phyloP scores from a whole-genome alignment of 371 early-diverging fungal species.

The Syncephalastrum racemosum region DNA sequence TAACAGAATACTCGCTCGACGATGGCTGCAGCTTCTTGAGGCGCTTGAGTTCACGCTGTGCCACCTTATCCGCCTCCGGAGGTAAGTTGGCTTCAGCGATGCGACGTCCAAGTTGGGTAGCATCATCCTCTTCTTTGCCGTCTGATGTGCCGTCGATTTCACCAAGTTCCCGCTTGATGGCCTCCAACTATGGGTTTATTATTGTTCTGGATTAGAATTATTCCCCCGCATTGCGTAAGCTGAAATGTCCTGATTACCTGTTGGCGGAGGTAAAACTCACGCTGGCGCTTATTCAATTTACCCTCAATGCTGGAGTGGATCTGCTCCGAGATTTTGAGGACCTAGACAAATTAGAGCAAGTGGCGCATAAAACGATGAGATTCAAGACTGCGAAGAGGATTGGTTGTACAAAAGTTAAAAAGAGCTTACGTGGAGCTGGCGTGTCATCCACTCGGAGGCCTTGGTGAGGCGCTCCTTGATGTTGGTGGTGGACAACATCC shows the following conservation, averaged over 20 bases:
- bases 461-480: slow-evolving; percentile 55
- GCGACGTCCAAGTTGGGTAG: slow-evolving; percentile 52
- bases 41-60: slow-evolving; percentile 69
- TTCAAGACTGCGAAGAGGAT: too few relatives aligned
- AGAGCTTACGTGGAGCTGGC: slow-evolving; percentile 64
- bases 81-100: slow-evolving; percentile 64
- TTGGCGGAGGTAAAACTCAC: slow-evolving; percentile 79
- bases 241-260: slow-evolving; percentile 46
- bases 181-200: slow-evolving; percentile 31
- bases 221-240: not conserved
- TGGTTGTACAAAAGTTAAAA: too few relatives aligned
- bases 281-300: slow-evolving; percentile 72
- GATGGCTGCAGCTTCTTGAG: slow-evolving; percentile 71
- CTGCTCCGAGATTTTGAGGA: slow-evolving; percentile 75
- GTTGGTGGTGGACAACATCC: slow-evolving; percentile 57
- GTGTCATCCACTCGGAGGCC: slow-evolving; percentile 60
- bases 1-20: slow-evolving; percentile 79
- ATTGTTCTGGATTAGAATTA: not conserved
- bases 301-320: slow-evolving; percentile 73
- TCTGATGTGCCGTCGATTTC: slow-evolving; percentile 28
- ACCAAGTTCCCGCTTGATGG: slow-evolving; percentile 74
- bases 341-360: slow-evolving; percentile 21
- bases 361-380: too few relatives aligned
- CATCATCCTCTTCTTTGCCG: slow-evolving; percentile 55
- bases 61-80: slow-evolving; percentile 59